phyloP scores from a whole-genome alignment of 768 basidiomycete species.

The Punctularia strigosozonata region DNA sequence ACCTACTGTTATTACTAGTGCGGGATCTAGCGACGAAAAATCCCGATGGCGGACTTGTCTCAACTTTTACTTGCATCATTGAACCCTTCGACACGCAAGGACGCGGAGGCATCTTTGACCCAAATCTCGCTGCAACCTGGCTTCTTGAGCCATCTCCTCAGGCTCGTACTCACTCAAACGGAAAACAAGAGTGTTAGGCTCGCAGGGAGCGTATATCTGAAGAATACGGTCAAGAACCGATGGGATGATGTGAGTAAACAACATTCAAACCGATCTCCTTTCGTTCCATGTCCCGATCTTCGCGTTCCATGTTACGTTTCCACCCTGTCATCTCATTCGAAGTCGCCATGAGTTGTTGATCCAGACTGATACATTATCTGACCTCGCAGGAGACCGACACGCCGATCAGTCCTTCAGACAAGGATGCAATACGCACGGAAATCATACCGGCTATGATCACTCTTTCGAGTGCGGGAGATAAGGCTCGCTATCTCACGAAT shows the following conservation, averaged over 20 bases:
- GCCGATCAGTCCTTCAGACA: conserved; percentile 62
- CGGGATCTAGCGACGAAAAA: too few relatives aligned
- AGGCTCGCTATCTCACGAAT: too few relatives aligned
- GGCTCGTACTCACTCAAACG: conserved; percentile 61
- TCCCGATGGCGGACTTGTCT: conserved; percentile 67
- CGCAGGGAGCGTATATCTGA: conserved; percentile 82
- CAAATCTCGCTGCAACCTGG: conserved; percentile 58
- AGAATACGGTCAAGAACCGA: conserved; percentile 77
- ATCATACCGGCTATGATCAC: conserved; percentile 89
- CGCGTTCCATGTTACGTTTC: too few relatives aligned
- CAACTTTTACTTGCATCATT: conserved; percentile 63
- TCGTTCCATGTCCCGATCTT: too few relatives aligned
- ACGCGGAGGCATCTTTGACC: conserved; percentile 70
- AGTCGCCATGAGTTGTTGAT: too few relatives aligned
- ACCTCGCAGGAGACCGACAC: conserved; percentile 45
- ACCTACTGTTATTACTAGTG: too few relatives aligned
- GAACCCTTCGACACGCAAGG: conserved; percentile 55
- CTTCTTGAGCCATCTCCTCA: conserved; percentile 71
- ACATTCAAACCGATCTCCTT: too few relatives aligned
- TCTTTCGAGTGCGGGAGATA: conserved; percentile 64
- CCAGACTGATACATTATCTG: too few relatives aligned
- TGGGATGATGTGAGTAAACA: conserved; percentile 83
- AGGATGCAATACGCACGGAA: conserved; percentile 55
- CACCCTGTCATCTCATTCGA: too few relatives aligned
- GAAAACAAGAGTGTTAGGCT: conserved; percentile 62